These are phyloP conservation scores for Fraxinus angustifolia DNA, from an alignment of 305 asterid species.

Conservation along the genomic window DNA sequence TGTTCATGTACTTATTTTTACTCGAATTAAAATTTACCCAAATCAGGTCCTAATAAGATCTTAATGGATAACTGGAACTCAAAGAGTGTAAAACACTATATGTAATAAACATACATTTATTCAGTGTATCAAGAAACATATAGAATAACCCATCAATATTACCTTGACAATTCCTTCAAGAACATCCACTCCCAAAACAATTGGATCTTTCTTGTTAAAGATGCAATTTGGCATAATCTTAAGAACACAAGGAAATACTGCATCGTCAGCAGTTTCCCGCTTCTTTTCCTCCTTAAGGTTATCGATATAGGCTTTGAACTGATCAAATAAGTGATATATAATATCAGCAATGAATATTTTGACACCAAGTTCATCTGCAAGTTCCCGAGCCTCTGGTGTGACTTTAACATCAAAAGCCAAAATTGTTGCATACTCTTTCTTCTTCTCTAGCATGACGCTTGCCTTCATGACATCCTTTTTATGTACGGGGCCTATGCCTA, in stretches of 20 bases:
- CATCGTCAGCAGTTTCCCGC: slow-evolving; percentile 91
- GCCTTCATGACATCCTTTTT: slow-evolving; percentile 98
- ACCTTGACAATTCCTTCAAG: slow-evolving; percentile 83
- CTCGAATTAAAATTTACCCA: background rate
- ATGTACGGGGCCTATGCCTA: slow-evolving; percentile 92
- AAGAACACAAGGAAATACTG: slow-evolving; percentile 92
- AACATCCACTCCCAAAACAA: slow-evolving; percentile 88
- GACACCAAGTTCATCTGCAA: slow-evolving; percentile 89
- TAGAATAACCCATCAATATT: slow-evolving; percentile 38
- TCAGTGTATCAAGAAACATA: background rate
- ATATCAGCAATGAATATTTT: slow-evolving; percentile 86
- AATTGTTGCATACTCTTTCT: slow-evolving; percentile 85
- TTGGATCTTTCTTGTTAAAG: slow-evolving; percentile 94
- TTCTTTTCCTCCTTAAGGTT: slow-evolving; percentile 90
- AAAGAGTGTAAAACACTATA: background rate
- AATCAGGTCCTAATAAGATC: background rate
- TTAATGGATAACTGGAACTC: background rate
- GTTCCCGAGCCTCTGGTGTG: slow-evolving; percentile 88
- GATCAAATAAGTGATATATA: slow-evolving; percentile 91
- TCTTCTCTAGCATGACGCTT: slow-evolving; percentile 98
- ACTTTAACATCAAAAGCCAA: slow-evolving; percentile 96
- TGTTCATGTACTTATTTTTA: background rate
- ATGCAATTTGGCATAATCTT: slow-evolving; percentile 80
- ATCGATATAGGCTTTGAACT: slow-evolving; percentile 92
- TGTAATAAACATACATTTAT: background rate